Percentiles rank a stretch among this genome's conserved stretches.
Evolutionary conservation across 192 early-diverging fungal genomes (phyloP).

Genomic region (Coemansia pectinata): DNA sequence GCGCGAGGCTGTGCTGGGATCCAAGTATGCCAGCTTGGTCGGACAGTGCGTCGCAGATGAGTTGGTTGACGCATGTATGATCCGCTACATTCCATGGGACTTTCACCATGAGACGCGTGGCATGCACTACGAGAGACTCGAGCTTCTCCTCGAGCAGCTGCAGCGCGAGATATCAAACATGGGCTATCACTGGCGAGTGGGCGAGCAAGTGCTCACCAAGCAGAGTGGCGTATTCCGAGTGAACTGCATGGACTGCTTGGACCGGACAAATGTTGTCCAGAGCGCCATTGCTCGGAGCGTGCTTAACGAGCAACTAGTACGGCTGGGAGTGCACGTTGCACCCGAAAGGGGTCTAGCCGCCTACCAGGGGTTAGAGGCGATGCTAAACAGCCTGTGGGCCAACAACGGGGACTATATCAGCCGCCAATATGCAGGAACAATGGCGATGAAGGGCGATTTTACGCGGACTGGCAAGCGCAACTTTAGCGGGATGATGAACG

Average conservation of each 20-base stretch:
- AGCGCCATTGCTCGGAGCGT: conserved; percentile 66
- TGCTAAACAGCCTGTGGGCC: conserved; percentile 73
- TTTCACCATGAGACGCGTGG: conserved; percentile 92
- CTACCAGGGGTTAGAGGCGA: conserved; percentile 65
- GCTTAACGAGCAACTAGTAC: conserved; percentile 66
- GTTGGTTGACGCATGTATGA: conserved; percentile 32
- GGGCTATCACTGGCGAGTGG: conserved; percentile 56
- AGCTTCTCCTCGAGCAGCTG: conserved; percentile 70
- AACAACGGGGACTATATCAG: conserved; percentile 81
- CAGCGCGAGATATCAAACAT: conserved; percentile 65
- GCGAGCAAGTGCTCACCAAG: conserved; percentile 20
- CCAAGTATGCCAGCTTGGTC: conserved; percentile 62
- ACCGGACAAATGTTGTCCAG: conserved; percentile 92
- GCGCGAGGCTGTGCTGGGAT: conserved; percentile 65
- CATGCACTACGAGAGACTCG: conserved; percentile 88
- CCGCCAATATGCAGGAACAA: conserved; percentile 76
- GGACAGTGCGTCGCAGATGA: conserved; percentile 43
- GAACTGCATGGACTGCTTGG: conserved; percentile 99
- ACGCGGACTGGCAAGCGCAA: conserved; percentile 77
- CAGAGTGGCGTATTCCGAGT: conserved; percentile 64
- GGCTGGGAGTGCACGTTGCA: conserved; percentile 65
- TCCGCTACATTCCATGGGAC: conserved; percentile 85
- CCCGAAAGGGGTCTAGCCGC: conserved; percentile 65
- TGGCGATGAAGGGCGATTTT: conserved; percentile 77
- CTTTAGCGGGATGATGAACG: conserved; percentile 70